Evolutionary conservation across 2,329 filamentous ascomycete species (phyloP).

Genomic region (Colletotrichum acutatum): DNA sequence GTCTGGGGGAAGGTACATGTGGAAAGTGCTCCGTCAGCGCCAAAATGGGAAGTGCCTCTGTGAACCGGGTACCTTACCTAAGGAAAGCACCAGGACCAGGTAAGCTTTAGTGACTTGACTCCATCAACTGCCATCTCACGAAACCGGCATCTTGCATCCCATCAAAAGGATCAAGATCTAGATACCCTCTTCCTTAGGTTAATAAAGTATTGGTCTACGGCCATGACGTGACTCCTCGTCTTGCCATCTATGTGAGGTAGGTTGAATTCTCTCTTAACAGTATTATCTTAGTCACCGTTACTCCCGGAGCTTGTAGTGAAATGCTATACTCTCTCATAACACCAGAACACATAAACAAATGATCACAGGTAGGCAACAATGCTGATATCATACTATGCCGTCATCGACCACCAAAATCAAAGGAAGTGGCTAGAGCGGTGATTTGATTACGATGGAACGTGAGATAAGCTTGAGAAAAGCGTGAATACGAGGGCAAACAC

Average conservation of each 20-base stretch:
- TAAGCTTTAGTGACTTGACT: background rate
- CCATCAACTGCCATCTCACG: background rate
- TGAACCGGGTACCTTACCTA: background rate
- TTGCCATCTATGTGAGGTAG: background rate
- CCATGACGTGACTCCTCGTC: background rate
- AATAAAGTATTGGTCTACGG: background rate
- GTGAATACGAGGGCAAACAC: too few species aligned
- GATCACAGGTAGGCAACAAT: background rate
- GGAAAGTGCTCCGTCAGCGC: background rate
- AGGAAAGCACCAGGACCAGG: background rate
- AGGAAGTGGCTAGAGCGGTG: background rate
- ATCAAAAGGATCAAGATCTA: background rate
- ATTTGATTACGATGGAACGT: too few species aligned
- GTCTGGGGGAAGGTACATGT: slow-evolving; percentile 24
- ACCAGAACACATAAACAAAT: background rate
- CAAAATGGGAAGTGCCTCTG: background rate
- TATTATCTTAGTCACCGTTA: background rate
- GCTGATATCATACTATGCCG: background rate
- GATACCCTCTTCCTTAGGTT: background rate
- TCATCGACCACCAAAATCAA: too few species aligned
- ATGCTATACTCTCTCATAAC: background rate
- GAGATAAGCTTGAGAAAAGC: too few species aligned
- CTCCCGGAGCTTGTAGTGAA: background rate
- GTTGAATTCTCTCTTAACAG: background rate
- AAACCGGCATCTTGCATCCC: background rate